phyloP scores from a whole-genome alignment of 2,329 filamentous ascomycete species.

The Tolypocladium guangdongense region DNA sequence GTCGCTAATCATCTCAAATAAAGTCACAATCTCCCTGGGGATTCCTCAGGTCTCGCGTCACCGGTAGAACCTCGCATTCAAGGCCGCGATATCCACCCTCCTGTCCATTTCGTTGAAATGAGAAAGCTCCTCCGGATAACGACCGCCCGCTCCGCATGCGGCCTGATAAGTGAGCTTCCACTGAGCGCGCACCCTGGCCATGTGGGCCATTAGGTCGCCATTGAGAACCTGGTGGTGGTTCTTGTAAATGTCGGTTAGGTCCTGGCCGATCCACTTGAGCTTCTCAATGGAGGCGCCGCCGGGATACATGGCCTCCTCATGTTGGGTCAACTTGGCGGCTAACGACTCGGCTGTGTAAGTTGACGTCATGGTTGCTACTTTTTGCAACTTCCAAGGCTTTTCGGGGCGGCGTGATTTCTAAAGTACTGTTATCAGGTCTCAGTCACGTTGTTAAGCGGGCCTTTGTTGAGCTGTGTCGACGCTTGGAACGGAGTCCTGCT shows the following conservation, averaged over 20 bases:
- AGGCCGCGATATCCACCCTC: background rate
- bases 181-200: background rate
- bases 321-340: background rate
- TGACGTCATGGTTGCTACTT: background rate
- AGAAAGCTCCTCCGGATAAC: background rate
- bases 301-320: background rate
- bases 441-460: background rate
- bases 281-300: background rate
- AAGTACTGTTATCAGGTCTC: background rate
- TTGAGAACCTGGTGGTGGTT: background rate
- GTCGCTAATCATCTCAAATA: no score
- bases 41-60: background rate
- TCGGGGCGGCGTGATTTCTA: background rate
- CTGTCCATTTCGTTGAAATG: background rate
- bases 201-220: background rate
- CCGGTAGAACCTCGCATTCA: background rate
- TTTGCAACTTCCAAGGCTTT: background rate
- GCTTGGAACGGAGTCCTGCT: background rate
- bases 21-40: no score
- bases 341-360: background rate
- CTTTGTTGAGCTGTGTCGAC: background rate
- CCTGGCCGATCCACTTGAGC: background rate
- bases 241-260: background rate
- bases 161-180: background rate
- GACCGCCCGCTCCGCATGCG: background rate